These are phyloP conservation scores for Thinopyrum elongatum DNA, from an alignment of 176 grass and related monocot species.

Conservation along the genomic window DNA sequence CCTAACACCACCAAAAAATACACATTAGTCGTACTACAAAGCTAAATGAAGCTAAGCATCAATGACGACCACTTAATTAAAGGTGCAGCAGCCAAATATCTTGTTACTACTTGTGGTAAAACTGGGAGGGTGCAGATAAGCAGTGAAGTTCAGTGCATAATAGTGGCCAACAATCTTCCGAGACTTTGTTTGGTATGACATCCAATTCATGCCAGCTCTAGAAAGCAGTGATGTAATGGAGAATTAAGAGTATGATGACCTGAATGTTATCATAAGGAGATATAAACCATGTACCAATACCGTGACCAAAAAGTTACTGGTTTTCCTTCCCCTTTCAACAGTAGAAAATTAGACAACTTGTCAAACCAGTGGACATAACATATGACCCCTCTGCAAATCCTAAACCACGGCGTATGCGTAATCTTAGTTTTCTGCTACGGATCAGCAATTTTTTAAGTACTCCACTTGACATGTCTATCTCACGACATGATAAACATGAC, in stretches of 20 bases:
- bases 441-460: not conserved
- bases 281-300: not conserved
- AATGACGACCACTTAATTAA: not conserved
- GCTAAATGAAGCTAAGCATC: not conserved
- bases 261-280: not conserved
- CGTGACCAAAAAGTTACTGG: not conserved
- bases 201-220: not conserved
- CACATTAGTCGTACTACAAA: not conserved
- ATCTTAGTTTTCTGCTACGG: not conserved
- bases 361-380: not conserved
- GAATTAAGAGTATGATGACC: not conserved
- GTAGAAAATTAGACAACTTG: not conserved
- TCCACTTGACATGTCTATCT: not conserved
- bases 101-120: not conserved
- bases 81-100: slow-evolving; percentile 9
- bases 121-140: not conserved
- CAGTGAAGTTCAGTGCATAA: not conserved
- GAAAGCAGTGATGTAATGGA: not conserved
- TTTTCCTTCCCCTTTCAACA: not conserved
- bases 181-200: not conserved
- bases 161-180: not conserved
- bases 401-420: not conserved
- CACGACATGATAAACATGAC: slow-evolving; percentile 1
- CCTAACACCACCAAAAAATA: not conserved
- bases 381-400: not conserved